phyloP scores from a whole-genome alignment of 2,329 filamentous ascomycete species.

The Aspergillus phoenicis region DNA sequence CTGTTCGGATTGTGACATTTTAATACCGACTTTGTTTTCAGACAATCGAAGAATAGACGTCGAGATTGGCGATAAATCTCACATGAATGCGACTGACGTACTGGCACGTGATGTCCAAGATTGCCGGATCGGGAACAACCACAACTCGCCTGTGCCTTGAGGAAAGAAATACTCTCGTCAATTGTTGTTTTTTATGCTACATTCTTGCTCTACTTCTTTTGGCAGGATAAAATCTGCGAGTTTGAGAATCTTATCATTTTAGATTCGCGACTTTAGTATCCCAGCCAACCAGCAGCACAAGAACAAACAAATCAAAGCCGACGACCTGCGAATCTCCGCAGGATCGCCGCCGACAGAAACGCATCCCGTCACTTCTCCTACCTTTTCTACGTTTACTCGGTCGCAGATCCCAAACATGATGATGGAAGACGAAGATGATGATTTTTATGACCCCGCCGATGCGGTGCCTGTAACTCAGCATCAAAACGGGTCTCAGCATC shows the following conservation, averaged over 20 bases:
- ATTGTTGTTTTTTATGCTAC: too few relatives aligned
- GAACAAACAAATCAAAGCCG: slow-evolving; percentile 29
- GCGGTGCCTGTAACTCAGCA: slow-evolving; percentile 34
- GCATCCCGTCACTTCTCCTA: slow-evolving; percentile 8
- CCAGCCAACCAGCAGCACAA: background rate
- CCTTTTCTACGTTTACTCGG: slow-evolving; percentile 7
- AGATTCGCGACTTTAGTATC: background rate
- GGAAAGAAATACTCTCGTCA: too few relatives aligned
- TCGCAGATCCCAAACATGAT: slow-evolving; percentile 14
- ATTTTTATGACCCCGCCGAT: slow-evolving; percentile 49
- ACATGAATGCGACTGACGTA: slow-evolving; percentile 16
- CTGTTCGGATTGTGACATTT: slow-evolving; percentile 37
- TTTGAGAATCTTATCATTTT: too few relatives aligned
- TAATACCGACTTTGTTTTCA: background rate
- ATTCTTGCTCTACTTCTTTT: too few relatives aligned
- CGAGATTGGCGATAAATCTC: slow-evolving; percentile 1
- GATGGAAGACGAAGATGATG: slow-evolving; percentile 53
- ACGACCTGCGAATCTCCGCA: slow-evolving; percentile 19
- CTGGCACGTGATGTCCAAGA: slow-evolving; percentile 18
- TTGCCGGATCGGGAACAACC: background rate
- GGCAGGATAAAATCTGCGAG: too few relatives aligned
- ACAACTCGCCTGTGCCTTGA: background rate
- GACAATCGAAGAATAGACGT: background rate
- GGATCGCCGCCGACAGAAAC: slow-evolving; percentile 22
- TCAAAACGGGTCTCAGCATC: slow-evolving; percentile 33